phyloP scores from a whole-genome alignment of 2,329 filamentous ascomycete species.

The Beauveria pseudobassiana region DNA sequence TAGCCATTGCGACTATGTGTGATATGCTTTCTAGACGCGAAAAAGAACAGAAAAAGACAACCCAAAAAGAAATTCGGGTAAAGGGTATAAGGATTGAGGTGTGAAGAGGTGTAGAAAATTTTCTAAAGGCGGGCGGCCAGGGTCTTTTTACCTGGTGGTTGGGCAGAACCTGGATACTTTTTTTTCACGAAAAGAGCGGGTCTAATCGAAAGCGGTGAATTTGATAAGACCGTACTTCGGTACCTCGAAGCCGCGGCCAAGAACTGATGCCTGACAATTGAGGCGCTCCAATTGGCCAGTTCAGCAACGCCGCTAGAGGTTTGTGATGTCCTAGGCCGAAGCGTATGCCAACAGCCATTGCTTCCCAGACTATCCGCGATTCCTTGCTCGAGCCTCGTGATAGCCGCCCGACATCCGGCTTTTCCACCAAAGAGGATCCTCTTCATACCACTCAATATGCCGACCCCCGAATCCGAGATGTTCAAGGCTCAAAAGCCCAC shows the following conservation, averaged over 20 bases:
- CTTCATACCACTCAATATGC: conserved; percentile 42
- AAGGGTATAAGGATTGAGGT: conserved; percentile 10
- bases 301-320: conserved; percentile 7
- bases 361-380: background rate
- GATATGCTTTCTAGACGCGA: conserved; percentile 12
- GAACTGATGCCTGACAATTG: conserved; percentile 18
- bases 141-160: conserved; percentile 20
- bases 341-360: conserved; percentile 1
- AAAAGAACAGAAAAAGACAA: conserved; percentile 11
- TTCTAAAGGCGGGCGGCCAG: conserved; percentile 12
- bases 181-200: conserved; percentile 28
- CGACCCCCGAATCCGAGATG: conserved; percentile 72
- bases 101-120: conserved; percentile 14
- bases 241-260: background rate
- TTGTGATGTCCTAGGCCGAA: conserved; percentile 7
- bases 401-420: background rate
- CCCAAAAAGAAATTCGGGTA: conserved; percentile 15
- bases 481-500: conserved; percentile 81
- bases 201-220: conserved; percentile 27
- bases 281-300: conserved; percentile 5
- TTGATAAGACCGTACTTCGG: background rate
- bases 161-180: conserved; percentile 18
- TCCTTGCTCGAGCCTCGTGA: background rate
- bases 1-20: conserved; percentile 48
- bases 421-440: background rate